Base-by-base conservation (phyloP, 1,284 basidiomycete species). In the Apiotrichum siamense region DNA sequence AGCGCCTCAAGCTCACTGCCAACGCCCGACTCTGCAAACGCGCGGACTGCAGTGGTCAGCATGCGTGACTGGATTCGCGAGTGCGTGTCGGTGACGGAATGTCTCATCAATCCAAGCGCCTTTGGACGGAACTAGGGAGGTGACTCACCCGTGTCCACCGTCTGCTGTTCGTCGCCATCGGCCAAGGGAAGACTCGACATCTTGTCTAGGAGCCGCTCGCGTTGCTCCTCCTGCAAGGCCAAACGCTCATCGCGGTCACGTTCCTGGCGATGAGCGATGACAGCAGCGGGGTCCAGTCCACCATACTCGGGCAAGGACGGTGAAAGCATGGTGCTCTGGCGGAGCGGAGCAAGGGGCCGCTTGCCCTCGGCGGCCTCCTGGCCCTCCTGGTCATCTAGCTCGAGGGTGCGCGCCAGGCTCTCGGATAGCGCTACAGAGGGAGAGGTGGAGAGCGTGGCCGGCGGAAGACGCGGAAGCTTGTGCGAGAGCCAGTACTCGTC, bases 21-120 rank as follows among this genome's bases (percentile, higher is more conserved):
- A 44, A 76, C 70, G 18, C 72, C 72, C 42, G 66, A 63, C 59
- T 75, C 73, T 69, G 71, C 60, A 58, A 73, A 75, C 38, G 67
- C 67, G 46, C 60, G 47, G 32, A 67, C 60, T 59, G 61, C 62
- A 49, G 66, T 53, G 42, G 65, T 52, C 51, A 26, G 25, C 11
- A 27, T 11, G 13, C 9, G 7, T 15, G 15, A 18, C 18, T 20
- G 37, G 20, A 24, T 15, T 3, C 10, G 29, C 7, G 10, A 38
- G 36, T 38, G 20, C n/a, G n/a, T n/a, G n/a, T n/a, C n/a, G n/a
- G n/a, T n/a, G n/a, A n/a, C n/a, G n/a, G n/a, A n/a, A n/a, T n/a
- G n/a, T n/a, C n/a, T n/a, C n/a, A n/a, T n/a, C n/a, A n/a, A n/a
- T n/a, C n/a, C n/a, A n/a, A n/a, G n/a, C n/a, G n/a, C n/a, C n/a